Evolutionary conservation across 805 yeast genomes (phyloP).

Genomic region (Candida gorgasii): DNA sequence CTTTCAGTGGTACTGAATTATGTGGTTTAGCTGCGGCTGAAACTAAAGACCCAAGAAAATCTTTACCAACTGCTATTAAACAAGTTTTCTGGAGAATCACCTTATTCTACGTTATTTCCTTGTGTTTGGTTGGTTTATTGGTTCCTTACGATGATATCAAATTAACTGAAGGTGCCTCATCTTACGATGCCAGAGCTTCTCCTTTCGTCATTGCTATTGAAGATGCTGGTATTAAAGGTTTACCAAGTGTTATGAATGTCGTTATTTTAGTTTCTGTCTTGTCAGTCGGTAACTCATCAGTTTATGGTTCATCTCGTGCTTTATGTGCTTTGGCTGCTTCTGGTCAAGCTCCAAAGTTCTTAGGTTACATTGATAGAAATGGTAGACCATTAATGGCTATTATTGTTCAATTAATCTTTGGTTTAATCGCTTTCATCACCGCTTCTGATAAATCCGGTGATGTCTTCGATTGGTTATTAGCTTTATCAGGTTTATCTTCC

Average conservation of each 20-base stretch:
- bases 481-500: conserved; percentile 50
- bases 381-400: conserved; percentile 54
- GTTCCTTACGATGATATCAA: conserved; percentile 48
- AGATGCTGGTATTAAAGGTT: conserved; percentile 36
- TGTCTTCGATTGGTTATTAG: conserved; percentile 49
- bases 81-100: conserved; percentile 45
- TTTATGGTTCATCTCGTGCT: conserved; percentile 42
- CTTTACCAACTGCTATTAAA: conserved; percentile 42
- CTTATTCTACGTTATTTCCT: conserved; percentile 45
- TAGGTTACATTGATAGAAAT: conserved; percentile 47
- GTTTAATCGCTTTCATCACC: conserved; percentile 46
- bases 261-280: conserved; percentile 42
- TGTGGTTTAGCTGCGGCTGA: conserved; percentile 44
- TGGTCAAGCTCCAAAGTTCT: conserved; percentile 45
- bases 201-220: conserved; percentile 71
- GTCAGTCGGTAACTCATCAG: conserved; percentile 46
- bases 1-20: conserved; percentile 43
- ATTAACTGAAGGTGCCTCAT: conserved; percentile 42
- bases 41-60: conserved; percentile 36
- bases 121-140: conserved; percentile 49
- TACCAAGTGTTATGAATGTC: conserved; percentile 41
- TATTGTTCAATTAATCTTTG: conserved; percentile 37
- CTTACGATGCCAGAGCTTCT: conserved; percentile 63
- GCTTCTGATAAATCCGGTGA: conserved; percentile 41
- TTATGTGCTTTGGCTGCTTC: conserved; percentile 47